Evolutionary conservation across 129 eudicot species (phyloP), one percentile per base, ranked within the genome.

Genomic region (Arctium minus): DNA sequence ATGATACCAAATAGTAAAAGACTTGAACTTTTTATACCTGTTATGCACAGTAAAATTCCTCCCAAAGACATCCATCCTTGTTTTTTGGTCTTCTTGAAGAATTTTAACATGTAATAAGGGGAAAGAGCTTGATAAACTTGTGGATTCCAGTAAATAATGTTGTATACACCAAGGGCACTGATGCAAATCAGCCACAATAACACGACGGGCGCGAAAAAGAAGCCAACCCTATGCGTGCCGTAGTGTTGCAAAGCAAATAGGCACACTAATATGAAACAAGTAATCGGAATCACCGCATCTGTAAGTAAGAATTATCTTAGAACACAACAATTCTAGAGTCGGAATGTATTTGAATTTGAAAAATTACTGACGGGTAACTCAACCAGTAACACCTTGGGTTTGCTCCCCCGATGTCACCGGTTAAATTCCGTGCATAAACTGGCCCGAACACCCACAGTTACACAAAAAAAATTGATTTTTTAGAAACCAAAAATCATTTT

Each of bases 61-160:
- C 98, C 98, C 79, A 94, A 82, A 74, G 98, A 94, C 97, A 95
- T 84, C 98, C 98, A 95, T 56, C 98, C 98, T 73, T 97, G 86
- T 90, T 84, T 91, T 79, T 88, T 86, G 8, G 98, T 95, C 90
- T 95, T 95, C 83, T 86, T 92, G 93, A 95, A 88, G 85, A 95
- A 95, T 89, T 87, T 91, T 48, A 91, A 70, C 98, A 95, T 95
- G 89, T 95, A 95, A 85, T 86, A 88, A 3, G 98, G 98, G 11
- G 98, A 95, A 79, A 95, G 94, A 72, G 98, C 98, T 87, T 95
- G 86, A 86, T 95, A 95, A 69, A 95, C 94, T 9, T 88, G 87
- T 39, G 90, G 98, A 76, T 95, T 95, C 98, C 98, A 95, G 39
- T 74, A 71, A 31, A 91, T 80, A 40, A 95, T 95, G 71, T 95